Conservation (phyloP, 2,329 filamentous ascomycete species). For the Claviceps purpurea region DNA sequence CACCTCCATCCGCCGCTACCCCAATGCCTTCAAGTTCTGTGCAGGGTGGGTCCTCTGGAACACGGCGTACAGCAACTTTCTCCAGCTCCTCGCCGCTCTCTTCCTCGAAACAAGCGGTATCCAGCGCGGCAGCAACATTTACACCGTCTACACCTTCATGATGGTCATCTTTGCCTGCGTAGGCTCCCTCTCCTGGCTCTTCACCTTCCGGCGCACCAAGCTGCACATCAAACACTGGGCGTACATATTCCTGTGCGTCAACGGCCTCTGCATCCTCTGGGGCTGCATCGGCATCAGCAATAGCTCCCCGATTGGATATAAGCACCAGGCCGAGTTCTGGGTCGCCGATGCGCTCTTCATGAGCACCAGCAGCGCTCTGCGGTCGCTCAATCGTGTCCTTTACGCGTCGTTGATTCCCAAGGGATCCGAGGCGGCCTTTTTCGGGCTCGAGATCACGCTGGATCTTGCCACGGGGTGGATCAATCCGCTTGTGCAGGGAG, state of each 20-base stretch:
- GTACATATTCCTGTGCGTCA: constrained; percentile 8
- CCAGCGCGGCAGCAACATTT: constrained; percentile 8
- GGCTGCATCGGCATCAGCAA: constrained; percentile 10
- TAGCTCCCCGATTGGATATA: constrained; percentile 8
- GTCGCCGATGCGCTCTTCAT: constrained; percentile 9
- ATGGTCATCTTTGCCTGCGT: constrained; percentile 9
- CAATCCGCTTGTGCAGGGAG: constrained; percentile 10
- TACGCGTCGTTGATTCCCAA: constrained; percentile 10
- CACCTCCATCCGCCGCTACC: constrained; percentile 9
- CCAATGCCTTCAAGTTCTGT: constrained; percentile 12
- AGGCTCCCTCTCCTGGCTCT: constrained; percentile 9
- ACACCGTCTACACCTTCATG: constrained; percentile 10
- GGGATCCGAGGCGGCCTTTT: constrained; percentile 9
- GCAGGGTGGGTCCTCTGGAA: constrained; percentile 11
- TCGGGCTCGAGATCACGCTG: constrained; percentile 10
- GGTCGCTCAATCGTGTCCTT: constrained; percentile 9
- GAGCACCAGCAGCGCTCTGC: constrained; percentile 10
- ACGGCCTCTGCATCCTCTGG: constrained; percentile 10
- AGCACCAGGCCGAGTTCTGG: constrained; percentile 10
- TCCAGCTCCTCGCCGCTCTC: constrained; percentile 8
- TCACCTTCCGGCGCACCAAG: constrained; percentile 4
- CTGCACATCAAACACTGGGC: constrained; percentile 10
- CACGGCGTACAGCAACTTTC: constrained; percentile 10
- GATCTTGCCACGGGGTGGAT: constrained; percentile 11
- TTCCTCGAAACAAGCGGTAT: constrained; percentile 10